Percentiles rank a stretch among this genome's conserved stretches.
Evolutionary conservation across 1,284 basidiomycete species (phyloP).

Genomic region (Apiotrichum gamsii): DNA sequence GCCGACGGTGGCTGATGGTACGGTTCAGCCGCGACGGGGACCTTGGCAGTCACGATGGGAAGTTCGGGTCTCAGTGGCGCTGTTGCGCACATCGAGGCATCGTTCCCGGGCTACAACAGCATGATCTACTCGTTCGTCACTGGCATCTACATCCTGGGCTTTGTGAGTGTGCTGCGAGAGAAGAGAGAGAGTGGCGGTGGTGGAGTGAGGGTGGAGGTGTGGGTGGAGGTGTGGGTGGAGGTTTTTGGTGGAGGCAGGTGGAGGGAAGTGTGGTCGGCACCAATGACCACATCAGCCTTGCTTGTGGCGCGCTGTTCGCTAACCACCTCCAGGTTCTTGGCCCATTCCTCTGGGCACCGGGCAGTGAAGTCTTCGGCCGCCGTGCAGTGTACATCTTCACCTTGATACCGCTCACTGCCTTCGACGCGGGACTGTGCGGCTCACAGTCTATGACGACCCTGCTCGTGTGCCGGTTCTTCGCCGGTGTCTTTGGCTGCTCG

Average conservation of each 20-base stretch:
- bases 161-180: no score
- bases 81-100: constrained; percentile 15
- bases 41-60: constrained; percentile 23
- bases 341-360: constrained; percentile 26
- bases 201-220: no score
- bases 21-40: constrained; percentile 12
- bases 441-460: constrained; percentile 44
- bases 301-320: no score
- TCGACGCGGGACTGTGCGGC: constrained; percentile 47
- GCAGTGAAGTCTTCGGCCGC: constrained; percentile 32
- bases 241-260: no score
- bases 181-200: no score
- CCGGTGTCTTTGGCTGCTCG: constrained; percentile 45
- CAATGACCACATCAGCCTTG: no score
- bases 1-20: no score
- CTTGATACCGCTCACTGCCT: constrained; percentile 43
- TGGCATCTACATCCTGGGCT: constrained; percentile 8
- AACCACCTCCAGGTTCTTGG: no score
- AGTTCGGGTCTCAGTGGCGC: constrained; percentile 23
- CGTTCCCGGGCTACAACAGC: constrained; percentile 20
- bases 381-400: constrained; percentile 43
- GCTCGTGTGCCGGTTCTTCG: constrained; percentile 48
- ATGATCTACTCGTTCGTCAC: constrained; percentile 21
- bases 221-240: no score
- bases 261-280: no score